Evolutionary conservation across 1,139 yeast species (phyloP).

Genomic region (Kodamaea alishanica): DNA sequence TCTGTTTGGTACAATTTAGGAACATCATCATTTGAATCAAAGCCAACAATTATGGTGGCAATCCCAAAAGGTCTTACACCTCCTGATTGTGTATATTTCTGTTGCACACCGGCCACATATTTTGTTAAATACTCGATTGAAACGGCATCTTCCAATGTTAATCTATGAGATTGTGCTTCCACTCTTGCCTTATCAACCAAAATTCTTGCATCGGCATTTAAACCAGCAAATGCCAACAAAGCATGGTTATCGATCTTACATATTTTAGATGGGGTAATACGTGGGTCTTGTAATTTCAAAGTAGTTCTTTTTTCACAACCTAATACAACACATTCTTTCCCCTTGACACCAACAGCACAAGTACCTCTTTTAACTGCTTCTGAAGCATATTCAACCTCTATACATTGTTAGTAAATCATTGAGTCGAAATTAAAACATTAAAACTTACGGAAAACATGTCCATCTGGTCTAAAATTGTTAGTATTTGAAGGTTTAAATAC

Average conservation of each 20-base stretch:
- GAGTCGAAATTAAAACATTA: background rate
- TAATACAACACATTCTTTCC: slow-evolving; percentile 79
- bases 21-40: slow-evolving; percentile 75
- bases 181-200: slow-evolving; percentile 93
- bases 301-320: slow-evolving; percentile 98
- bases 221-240: slow-evolving; percentile 92
- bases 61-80: slow-evolving; percentile 96
- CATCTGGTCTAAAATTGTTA: slow-evolving; percentile 74
- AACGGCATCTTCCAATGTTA: slow-evolving; percentile 92
- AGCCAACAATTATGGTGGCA: slow-evolving; percentile 92
- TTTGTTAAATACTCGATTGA: slow-evolving; percentile 88
- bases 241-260: slow-evolving; percentile 89
- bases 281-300: slow-evolving; percentile 89
- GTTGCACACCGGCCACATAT: slow-evolving; percentile 96
- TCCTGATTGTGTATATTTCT: slow-evolving; percentile 95
- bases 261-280: slow-evolving; percentile 93
- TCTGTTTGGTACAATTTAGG: slow-evolving; percentile 93
- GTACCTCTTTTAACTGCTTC: slow-evolving; percentile 99
- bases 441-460: slow-evolving; percentile 86
- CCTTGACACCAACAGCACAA: slow-evolving; percentile 96
- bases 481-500: slow-evolving; percentile 12
- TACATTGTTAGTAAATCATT: slow-evolving; percentile 25
- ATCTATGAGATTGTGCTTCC: slow-evolving; percentile 94
- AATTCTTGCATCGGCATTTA: slow-evolving; percentile 96
- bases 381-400: slow-evolving; percentile 92